A percentile compares a stretch with the other conserved stretches of the same genome.
phyloP scores from a whole-genome alignment of 805 yeast genomes.

The Yarrowia sp. region DNA sequence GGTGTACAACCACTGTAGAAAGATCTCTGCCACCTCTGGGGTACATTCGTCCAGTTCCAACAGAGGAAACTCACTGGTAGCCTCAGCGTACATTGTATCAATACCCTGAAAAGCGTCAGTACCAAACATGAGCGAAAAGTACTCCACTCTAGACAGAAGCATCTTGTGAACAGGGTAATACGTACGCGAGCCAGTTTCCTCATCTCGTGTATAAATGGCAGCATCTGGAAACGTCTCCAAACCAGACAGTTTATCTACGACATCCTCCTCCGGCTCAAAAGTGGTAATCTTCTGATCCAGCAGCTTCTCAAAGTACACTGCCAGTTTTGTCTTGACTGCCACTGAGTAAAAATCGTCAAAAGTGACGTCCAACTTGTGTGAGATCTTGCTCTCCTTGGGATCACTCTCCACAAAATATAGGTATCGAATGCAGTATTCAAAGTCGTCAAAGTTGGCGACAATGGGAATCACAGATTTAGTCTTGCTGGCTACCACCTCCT shows the following conservation, averaged over 20 bases:
- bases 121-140: conserved; percentile 59
- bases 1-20: conserved; percentile 57
- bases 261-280: neutral
- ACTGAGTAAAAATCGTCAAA: conserved; percentile 9
- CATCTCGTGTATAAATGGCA: neutral
- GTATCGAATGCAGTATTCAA: conserved; percentile 6
- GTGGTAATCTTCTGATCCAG: neutral
- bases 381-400: neutral
- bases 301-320: conserved; percentile 6
- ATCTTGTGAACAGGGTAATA: conserved; percentile 66
- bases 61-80: conserved; percentile 46
- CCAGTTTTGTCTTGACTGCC: neutral
- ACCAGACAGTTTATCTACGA: neutral
- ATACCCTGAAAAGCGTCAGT: neutral
- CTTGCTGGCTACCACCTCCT: neutral
- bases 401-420: conserved; percentile 6
- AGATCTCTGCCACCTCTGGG: conserved; percentile 47
- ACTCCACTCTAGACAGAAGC: conserved; percentile 58
- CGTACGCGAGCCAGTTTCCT: neutral
- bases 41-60: conserved; percentile 39
- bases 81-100: neutral
- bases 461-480: neutral
- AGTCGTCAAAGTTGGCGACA: neutral
- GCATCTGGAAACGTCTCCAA: conserved; percentile 29
- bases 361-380: neutral